phyloP scores from a whole-genome alignment of 2,329 filamentous ascomycete genomes.

The Arthrobotrys musiformis region DNA sequence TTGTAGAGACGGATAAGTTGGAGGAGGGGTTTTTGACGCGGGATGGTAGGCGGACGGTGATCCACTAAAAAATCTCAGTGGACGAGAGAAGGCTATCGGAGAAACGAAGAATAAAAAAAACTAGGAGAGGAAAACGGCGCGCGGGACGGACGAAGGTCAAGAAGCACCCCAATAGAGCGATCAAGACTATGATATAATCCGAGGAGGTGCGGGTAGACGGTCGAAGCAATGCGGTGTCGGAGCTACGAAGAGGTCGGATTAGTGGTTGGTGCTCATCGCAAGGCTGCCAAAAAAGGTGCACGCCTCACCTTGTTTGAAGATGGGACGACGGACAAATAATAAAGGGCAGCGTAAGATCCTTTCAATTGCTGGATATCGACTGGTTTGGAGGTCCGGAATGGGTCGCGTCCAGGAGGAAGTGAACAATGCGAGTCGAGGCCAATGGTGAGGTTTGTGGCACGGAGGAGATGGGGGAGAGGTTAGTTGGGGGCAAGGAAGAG shows the following conservation, averaged over 20 bases:
- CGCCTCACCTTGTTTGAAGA: constrained; percentile 29
- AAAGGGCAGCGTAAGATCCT: not conserved
- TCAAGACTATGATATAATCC: not conserved
- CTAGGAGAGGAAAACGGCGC: not conserved
- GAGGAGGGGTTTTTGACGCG: constrained; percentile 34
- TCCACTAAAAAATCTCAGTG: constrained; percentile 44
- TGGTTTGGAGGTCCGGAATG: not conserved
- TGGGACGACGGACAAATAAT: not conserved
- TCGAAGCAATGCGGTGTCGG: constrained; percentile 21
- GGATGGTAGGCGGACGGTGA: constrained; percentile 20
- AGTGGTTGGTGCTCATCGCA: constrained; percentile 46
- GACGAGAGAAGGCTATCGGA: constrained; percentile 4
- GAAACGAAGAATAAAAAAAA: not conserved
- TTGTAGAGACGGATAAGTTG: constrained; percentile 38
- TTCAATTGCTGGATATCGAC: constrained; percentile 4
- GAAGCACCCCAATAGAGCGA: not conserved
- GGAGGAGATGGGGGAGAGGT: constrained; percentile 27
- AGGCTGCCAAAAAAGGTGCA: constrained; percentile 29
- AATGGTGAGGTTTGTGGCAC: not conserved
- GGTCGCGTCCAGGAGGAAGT: constrained; percentile 12
- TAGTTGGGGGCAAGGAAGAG: constrained; percentile 1
- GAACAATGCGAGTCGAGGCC: not conserved
- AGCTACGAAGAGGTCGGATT: constrained; percentile 17
- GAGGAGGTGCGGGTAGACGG: not conserved
- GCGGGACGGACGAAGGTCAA: not conserved